Evolutionary conservation across 139 green algal species (phyloP).

Genomic region (Parachlorella kessleri): DNA sequence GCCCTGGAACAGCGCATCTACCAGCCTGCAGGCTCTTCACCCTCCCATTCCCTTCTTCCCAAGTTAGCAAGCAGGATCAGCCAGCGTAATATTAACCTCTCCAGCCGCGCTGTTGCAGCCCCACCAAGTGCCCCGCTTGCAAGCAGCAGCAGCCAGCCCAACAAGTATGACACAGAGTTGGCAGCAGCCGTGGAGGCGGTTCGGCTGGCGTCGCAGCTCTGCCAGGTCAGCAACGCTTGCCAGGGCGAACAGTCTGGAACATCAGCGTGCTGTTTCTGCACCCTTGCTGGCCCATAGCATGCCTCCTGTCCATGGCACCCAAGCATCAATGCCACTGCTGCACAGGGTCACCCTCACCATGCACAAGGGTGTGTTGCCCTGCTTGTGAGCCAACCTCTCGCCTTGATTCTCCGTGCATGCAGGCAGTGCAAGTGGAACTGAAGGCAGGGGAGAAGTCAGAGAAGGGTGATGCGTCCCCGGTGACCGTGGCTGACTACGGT

Average conservation of each 20-base stretch:
- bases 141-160: too few species aligned
- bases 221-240: conserved; percentile 43
- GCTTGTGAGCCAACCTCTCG: too few species aligned
- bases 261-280: neutral
- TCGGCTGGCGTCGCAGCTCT: conserved; percentile 63
- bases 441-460: conserved; percentile 58
- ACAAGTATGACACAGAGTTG: conserved; percentile 41
- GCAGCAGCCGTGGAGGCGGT: conserved; percentile 64
- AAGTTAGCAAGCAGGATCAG: too few species aligned
- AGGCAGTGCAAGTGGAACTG: conserved; percentile 78
- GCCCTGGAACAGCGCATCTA: too few species aligned
- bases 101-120: too few species aligned
- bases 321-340: neutral
- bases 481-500: conserved; percentile 96
- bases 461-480: conserved; percentile 90
- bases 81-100: too few species aligned
- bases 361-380: neutral
- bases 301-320: neutral
- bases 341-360: neutral
- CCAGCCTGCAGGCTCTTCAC: too few species aligned
- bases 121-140: too few species aligned
- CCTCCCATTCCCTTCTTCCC: too few species aligned
- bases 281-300: neutral
- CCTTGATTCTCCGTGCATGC: neutral
- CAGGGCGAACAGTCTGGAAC: neutral